Base-by-base conservation (phyloP, 495 filamentous ascomycete species). In the Schizothecium vesticola region DNA sequence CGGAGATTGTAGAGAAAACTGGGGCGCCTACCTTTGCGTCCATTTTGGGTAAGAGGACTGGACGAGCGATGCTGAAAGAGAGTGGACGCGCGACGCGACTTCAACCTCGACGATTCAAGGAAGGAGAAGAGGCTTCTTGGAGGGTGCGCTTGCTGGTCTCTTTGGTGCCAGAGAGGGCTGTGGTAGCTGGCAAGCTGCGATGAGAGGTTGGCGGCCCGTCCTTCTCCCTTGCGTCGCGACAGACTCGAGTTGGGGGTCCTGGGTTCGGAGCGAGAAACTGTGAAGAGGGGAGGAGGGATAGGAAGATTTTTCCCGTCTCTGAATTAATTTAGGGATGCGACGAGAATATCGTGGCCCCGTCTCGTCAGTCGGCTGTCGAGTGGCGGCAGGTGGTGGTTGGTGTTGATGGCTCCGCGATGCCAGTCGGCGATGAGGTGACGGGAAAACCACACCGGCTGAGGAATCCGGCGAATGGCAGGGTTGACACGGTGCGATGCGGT, bases 21-120 rank as follows among this genome's bases (percentile, higher is more conserved):
- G 13, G 22, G 33, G 23, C 28, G 29, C 77, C 73, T 71, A 79
- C 80, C 70, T 74, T 80, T 13, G 76, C 75, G 63, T 82, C 79
- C 79, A 80, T 82, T 28, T 58, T 73, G 66, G 63, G 63, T 22
- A 65, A 65, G 63, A 33, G 63, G 26, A 31, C 26, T 61, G 7
- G 64, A 25, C 60, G 2, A 61, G 29, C 28, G 26, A 36, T 21
- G 60, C 7, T 61, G 61, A 64, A 61, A 31, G 21, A 25, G 59
- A 43, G 36, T 63, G 59, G 29, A 63, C 19, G 58, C 59, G 65
- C 59, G 33, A 31, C 21, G 31, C 59, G 25, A 31, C 31, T 61
- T 61, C 60, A n/a, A n/a, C 31, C 26, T 31, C 25, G 25, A 61
- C 26, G 28, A 28, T 33, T 33, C 43, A n/a, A 51, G 43, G 43